These are phyloP conservation scores for Fusarium pseudograminearum DNA, from an alignment of 2,329 filamentous ascomycete species.

Conservation along the genomic window DNA sequence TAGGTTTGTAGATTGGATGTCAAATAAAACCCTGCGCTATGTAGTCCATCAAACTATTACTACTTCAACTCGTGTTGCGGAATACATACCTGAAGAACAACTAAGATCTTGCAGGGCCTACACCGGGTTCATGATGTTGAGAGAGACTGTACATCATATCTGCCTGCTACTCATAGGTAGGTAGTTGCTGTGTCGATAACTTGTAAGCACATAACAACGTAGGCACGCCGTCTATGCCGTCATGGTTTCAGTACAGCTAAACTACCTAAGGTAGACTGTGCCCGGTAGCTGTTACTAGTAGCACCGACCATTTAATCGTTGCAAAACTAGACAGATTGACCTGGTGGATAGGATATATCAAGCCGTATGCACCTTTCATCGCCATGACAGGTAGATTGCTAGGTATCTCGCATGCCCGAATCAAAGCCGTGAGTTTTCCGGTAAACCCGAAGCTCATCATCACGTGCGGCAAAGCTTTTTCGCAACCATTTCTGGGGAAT, in stretches of 20 bases:
- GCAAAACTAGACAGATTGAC: neutral
- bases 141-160: neutral
- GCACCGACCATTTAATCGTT: neutral
- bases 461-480: conserved; percentile 36
- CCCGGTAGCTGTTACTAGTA: neutral
- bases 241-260: conserved; percentile 1
- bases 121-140: neutral
- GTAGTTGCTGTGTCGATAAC: neutral
- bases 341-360: neutral
- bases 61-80: neutral
- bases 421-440: conserved; percentile 24
- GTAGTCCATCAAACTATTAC: neutral
- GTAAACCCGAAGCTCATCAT: conserved; percentile 25
- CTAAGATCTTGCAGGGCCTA: neutral
- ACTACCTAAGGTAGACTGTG: neutral
- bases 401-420: conserved; percentile 12
- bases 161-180: no score
- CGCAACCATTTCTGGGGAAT: conserved; percentile 27
- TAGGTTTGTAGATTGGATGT: neutral
- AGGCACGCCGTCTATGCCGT: conserved; percentile 1
- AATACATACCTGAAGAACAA: neutral
- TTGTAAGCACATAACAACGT: neutral
- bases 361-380: conserved; percentile 6
- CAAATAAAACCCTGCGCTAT: neutral
- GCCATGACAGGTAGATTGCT: neutral